phyloP scores from a whole-genome alignment of 164 flowering plant genomes.

The Piper longum region DNA sequence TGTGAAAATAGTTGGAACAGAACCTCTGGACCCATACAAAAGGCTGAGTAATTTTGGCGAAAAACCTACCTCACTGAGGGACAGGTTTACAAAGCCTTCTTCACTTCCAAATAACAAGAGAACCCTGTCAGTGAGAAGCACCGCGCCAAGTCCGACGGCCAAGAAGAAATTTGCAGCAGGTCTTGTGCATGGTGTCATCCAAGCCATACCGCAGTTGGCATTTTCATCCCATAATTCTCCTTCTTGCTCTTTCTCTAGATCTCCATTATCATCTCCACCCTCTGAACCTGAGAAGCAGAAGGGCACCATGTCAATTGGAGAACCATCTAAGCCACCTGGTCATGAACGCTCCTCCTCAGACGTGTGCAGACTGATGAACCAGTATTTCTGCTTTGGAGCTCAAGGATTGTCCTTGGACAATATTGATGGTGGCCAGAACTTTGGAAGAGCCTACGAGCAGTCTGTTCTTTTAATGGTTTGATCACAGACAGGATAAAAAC shows the following conservation, averaged over 20 bases:
- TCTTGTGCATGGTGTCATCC: slow-evolving; percentile 54
- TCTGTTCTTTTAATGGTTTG: slow-evolving; percentile 17
- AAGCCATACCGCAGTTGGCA: slow-evolving; percentile 36
- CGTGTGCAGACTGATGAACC: slow-evolving; percentile 46
- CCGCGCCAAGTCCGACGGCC: slow-evolving; percentile 55
- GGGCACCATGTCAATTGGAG: slow-evolving; percentile 14
- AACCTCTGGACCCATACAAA: slow-evolving; percentile 22
- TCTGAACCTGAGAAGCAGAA: slow-evolving; percentile 18
- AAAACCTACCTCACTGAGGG: slow-evolving; percentile 54
- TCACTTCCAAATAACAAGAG: slow-evolving; percentile 55
- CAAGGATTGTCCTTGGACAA: slow-evolving; percentile 44
- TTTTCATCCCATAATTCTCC: not conserved
- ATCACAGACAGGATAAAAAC: not conserved
- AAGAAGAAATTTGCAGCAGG: slow-evolving; percentile 83
- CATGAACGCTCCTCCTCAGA: not conserved
- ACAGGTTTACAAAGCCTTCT: slow-evolving; percentile 49
- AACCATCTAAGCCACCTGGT: slow-evolving; percentile 10
- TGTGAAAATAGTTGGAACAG: slow-evolving; percentile 18
- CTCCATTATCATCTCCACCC: slow-evolving; percentile 33
- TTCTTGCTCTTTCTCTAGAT: slow-evolving; percentile 24
- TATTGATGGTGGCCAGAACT: slow-evolving; percentile 5
- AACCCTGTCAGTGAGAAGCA: slow-evolving; percentile 57
- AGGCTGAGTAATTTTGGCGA: slow-evolving; percentile 26
- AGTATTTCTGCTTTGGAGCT: slow-evolving; percentile 67
- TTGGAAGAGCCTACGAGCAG: slow-evolving; percentile 8